Conservation (phyloP, 1,284 basidiomycete genomes). For the Ganoderma lingzhi region DNA sequence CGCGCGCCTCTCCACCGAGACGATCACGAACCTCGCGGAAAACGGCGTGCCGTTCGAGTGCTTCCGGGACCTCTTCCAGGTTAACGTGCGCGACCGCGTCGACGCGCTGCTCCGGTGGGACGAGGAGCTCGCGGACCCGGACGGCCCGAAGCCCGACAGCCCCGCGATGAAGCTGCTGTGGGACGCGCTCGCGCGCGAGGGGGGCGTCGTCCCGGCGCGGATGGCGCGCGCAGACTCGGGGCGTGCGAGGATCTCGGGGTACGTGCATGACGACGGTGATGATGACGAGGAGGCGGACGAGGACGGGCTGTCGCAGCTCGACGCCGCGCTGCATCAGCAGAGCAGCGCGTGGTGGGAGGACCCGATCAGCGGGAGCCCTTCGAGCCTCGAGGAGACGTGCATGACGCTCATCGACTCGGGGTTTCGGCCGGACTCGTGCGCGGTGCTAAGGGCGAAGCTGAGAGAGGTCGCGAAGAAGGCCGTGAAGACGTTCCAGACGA, state of each 20-base stretch:
- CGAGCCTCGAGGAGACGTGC: conserved; percentile 50
- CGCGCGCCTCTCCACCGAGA: conserved; percentile 49
- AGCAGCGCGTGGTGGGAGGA: conserved; percentile 48
- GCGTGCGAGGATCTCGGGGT: conserved; percentile 41
- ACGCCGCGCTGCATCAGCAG: conserved; percentile 23
- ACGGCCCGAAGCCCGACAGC: conserved; percentile 24
- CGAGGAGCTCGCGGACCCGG: neutral
- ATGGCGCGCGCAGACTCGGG: conserved; percentile 41
- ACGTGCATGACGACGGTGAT: conserved; percentile 27
- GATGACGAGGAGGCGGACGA: conserved; percentile 32
- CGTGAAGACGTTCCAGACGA: conserved; percentile 36
- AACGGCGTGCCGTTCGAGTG: conserved; percentile 48
- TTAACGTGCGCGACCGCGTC: conserved; percentile 20
- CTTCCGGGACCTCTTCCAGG: conserved; percentile 42
- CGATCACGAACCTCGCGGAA: conserved; percentile 54
- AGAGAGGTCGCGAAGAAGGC: conserved; percentile 43
- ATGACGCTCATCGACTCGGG: conserved; percentile 48
- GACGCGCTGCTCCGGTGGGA: conserved; percentile 38
- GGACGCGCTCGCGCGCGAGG: conserved; percentile 42
- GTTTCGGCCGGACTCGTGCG: conserved; percentile 44
- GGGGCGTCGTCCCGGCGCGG: conserved; percentile 43
- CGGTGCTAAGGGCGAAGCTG: conserved; percentile 47
- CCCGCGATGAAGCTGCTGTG: conserved; percentile 42
- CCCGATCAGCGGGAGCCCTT: conserved; percentile 49
- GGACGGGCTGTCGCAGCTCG: conserved; percentile 30